Base-by-base conservation (phyloP, 495 filamentous ascomycete species). In the Bacidia rubella region DNA sequence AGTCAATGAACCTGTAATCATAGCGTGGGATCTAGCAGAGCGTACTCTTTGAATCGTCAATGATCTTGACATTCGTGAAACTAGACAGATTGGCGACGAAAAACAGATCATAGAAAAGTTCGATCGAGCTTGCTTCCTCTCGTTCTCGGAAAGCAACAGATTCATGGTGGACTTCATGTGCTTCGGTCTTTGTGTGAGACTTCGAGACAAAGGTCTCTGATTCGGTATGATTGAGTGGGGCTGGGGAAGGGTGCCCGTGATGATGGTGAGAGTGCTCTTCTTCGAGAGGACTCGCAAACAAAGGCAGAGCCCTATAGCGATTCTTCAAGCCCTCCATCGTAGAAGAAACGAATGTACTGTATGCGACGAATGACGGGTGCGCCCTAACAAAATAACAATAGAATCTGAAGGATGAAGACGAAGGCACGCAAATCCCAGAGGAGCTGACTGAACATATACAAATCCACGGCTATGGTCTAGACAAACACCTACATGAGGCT, bases 21-120 rank as follows among this genome's bases (percentile, higher is more conserved):
- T 9, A 5, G 20, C 15, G 41, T 20, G 20, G n/a, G 17, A 17
- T 22, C 17, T 9, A 25, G 24, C 48, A 39, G 29, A 0, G 51
- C 59, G n/a, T 38, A 71, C 70, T 67, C 55, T 68, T 60, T 38
- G 66, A 56, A 49, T 72, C 69, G 53, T 68, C 67, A 53, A 82
- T 75, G 17, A 77, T 69, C 57, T 80, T 74, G 11, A 70, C 70
- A 52, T 73, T 68, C 1, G 75, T 75, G 57, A 83, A 83, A 11
- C 77, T 80, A n/a, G 74, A 75, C 17, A 83, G 63, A 57, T 83
- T 83, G 43, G 81, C 79, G 19, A 82, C 81, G 56, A 85, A 80
- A 65, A 82, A 85, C 3, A 85, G 66, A 60, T 85, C 81, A 57
- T 76, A 82, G 65, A 85, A 85, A n/a, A 83, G 65, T 56, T 84